Percentiles rank a stretch among this genome's conserved stretches.
Conservation (phyloP, 768 basidiomycete species). For the Pleurotus platypus region DNA sequence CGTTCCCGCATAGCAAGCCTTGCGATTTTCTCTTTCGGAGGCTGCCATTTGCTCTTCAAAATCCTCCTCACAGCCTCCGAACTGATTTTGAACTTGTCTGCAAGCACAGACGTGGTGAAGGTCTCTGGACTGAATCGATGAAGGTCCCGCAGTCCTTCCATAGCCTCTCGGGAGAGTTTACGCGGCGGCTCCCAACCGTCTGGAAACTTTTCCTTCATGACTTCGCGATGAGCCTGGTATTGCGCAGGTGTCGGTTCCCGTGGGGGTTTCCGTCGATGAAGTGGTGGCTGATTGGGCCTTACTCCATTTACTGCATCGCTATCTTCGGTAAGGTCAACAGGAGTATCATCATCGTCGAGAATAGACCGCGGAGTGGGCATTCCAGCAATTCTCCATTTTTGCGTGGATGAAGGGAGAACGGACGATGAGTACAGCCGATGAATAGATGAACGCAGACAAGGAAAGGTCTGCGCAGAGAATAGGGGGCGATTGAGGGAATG, state of each 20-base stretch:
- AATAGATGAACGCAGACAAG: neutral
- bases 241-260: slow-evolving; percentile 42
- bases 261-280: slow-evolving; percentile 35
- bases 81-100: slow-evolving; percentile 73
- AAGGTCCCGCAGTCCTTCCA: slow-evolving; percentile 73
- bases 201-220: slow-evolving; percentile 54
- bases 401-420: slow-evolving; percentile 9
- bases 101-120: slow-evolving; percentile 67
- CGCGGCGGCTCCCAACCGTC: slow-evolving; percentile 75
- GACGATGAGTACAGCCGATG: slow-evolving; percentile 8
- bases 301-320: slow-evolving; percentile 43
- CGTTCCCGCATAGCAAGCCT: slow-evolving; percentile 50
- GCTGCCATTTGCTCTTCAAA: slow-evolving; percentile 71
- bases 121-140: slow-evolving; percentile 58
- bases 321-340: slow-evolving; percentile 50
- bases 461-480: neutral
- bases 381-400: slow-evolving; percentile 38
- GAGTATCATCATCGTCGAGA: slow-evolving; percentile 42
- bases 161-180: slow-evolving; percentile 79
- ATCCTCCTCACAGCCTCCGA: slow-evolving; percentile 81
- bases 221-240: slow-evolving; percentile 46
- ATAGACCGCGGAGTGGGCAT: slow-evolving; percentile 39
- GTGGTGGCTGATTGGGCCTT: slow-evolving; percentile 30
- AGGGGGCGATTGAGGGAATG: neutral
- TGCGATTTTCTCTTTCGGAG: slow-evolving; percentile 48